Conservation (phyloP, 768 basidiomycete genomes). For the Botryobasidium botryosum region DNA sequence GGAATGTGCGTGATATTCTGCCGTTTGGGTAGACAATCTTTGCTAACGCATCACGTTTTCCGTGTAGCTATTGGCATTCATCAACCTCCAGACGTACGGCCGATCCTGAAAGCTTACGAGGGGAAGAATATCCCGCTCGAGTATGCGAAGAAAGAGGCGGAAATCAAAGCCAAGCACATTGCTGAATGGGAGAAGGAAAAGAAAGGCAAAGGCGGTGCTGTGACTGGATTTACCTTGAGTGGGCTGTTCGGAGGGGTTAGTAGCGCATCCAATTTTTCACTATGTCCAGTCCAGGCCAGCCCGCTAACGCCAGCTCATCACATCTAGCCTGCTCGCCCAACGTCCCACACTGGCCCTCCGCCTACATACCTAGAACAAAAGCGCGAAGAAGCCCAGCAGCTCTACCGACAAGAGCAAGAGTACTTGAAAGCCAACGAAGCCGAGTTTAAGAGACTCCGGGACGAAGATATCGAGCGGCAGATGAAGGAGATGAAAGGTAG, state of each 20-base stretch:
- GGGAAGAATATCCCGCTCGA: slow-evolving; percentile 82
- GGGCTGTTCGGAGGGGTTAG: slow-evolving; percentile 25
- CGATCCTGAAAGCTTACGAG: slow-evolving; percentile 65
- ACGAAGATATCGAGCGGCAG: slow-evolving; percentile 20
- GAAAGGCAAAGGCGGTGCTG: slow-evolving; percentile 16
- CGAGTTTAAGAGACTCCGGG: slow-evolving; percentile 19
- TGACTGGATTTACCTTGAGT: slow-evolving; percentile 30
- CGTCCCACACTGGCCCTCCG: background rate
- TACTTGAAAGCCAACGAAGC: slow-evolving; percentile 22
- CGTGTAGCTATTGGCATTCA: slow-evolving; percentile 81
- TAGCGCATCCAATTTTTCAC: background rate
- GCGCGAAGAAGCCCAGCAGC: slow-evolving; percentile 17
- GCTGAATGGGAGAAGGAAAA: slow-evolving; percentile 59
- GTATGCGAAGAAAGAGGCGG: slow-evolving; percentile 77
- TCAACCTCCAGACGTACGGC: slow-evolving; percentile 72
- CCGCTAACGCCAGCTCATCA: background rate
- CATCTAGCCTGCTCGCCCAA: background rate
- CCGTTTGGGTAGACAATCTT: background rate
- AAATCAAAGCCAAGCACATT: slow-evolving; percentile 56
- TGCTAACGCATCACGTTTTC: background rate
- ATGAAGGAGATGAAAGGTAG: slow-evolving; percentile 15
- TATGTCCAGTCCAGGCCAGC: background rate
- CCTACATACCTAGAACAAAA: slow-evolving; percentile 14
- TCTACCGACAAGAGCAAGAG: slow-evolving; percentile 21
- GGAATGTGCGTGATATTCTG: slow-evolving; percentile 42